These are phyloP conservation scores for Pichia sp. DNA, from an alignment of 1,139 yeast genomes.

Conservation along the genomic window DNA sequence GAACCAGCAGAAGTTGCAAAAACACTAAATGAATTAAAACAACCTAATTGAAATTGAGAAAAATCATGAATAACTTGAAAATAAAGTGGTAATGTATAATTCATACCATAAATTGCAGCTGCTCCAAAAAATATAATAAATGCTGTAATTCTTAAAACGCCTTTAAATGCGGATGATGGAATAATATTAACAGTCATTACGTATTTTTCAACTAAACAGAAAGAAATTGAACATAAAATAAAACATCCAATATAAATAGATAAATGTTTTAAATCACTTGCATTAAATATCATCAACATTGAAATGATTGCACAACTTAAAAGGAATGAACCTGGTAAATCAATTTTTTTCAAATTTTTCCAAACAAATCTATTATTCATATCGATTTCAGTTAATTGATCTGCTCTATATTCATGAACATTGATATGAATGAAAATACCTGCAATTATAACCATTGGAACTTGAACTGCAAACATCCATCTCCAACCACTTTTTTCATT, in stretches of 20 bases:
- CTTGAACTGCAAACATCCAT: slow-evolving; percentile 38
- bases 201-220: slow-evolving; percentile 41
- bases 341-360: slow-evolving; percentile 33
- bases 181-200: slow-evolving; percentile 50
- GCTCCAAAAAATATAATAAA: slow-evolving; percentile 50
- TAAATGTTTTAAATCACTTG: slow-evolving; percentile 8
- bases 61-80: slow-evolving; percentile 55
- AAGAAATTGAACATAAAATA: slow-evolving; percentile 27
- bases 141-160: slow-evolving; percentile 34
- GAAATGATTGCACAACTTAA: slow-evolving; percentile 30
- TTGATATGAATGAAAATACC: slow-evolving; percentile 27
- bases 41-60: slow-evolving; percentile 44
- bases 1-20: slow-evolving; percentile 51
- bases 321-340: slow-evolving; percentile 35
- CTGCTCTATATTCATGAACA: slow-evolving; percentile 32
- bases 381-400: slow-evolving; percentile 24
- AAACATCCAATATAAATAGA: slow-evolving; percentile 14
- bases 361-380: slow-evolving; percentile 33
- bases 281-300: slow-evolving; percentile 32
- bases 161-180: slow-evolving; percentile 44
- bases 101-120: slow-evolving; percentile 30
- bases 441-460: slow-evolving; percentile 35
- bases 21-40: slow-evolving; percentile 40
- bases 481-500: slow-evolving; percentile 36
- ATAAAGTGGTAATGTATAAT: slow-evolving; percentile 34